Conservation (phyloP, 176 grass and related monocot genomes). For the Phoenix roebelenii region DNA sequence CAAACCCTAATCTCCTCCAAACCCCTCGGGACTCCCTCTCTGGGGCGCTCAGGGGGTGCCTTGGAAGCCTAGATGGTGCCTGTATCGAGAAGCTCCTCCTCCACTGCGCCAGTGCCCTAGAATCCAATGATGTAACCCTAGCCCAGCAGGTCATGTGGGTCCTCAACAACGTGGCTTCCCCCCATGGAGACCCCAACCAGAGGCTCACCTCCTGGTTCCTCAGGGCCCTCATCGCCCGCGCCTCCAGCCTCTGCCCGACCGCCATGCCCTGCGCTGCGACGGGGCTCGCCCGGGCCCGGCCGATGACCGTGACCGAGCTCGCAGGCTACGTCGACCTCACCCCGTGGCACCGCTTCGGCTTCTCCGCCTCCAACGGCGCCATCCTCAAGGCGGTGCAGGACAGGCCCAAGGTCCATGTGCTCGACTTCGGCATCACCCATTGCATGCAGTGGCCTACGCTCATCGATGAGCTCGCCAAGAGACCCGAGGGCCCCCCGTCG, state of each 20-base stretch:
- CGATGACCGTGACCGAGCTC: constrained; percentile 20
- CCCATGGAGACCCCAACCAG: constrained; percentile 15
- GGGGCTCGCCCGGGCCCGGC: neutral
- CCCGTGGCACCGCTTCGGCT: constrained; percentile 27
- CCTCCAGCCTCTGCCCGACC: constrained; percentile 13
- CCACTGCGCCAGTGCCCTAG: constrained; percentile 18
- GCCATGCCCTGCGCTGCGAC: neutral
- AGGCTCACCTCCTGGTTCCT: constrained; percentile 22
- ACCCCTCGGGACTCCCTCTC: neutral
- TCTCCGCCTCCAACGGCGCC: constrained; percentile 15
- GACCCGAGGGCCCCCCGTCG: constrained; percentile 9
- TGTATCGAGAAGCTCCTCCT: constrained; percentile 30
- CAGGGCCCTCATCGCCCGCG: constrained; percentile 5
- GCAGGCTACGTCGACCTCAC: constrained; percentile 23
- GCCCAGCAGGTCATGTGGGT: constrained; percentile 29
- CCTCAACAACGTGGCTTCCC: constrained; percentile 23
- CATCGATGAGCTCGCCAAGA: constrained; percentile 15
- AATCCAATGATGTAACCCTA: constrained; percentile 22
- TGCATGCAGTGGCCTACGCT: constrained; percentile 28
- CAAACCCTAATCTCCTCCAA: neutral
- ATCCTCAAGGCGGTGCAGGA: constrained; percentile 15
- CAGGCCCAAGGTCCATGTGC: constrained; percentile 6
- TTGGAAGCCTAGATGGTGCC: constrained; percentile 10
- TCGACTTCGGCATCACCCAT: constrained; percentile 16
- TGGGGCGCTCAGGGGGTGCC: neutral